Conservation (phyloP, 176 grass and related monocot species). For the Oryza glumipatula region DNA sequence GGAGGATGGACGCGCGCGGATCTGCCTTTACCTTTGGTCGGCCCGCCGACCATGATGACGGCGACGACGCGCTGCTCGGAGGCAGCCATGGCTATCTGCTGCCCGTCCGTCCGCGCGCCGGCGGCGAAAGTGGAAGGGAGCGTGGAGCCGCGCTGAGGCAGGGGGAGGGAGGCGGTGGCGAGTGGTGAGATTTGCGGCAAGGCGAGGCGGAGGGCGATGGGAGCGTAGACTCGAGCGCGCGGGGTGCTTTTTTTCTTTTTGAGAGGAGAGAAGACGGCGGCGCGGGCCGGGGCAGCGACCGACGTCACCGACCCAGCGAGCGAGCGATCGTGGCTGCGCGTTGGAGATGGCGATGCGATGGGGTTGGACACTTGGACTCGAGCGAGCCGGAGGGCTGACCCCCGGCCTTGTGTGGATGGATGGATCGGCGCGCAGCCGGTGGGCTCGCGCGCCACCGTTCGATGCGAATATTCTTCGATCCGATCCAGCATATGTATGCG, state of each 20-base stretch:
- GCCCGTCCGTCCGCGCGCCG: background rate
- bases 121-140: background rate
- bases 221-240: constrained; percentile 13
- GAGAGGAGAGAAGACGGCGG: background rate
- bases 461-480: background rate
- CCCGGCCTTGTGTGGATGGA: no score
- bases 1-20: constrained; percentile 30
- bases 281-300: background rate
- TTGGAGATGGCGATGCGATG: constrained; percentile 1
- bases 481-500: background rate
- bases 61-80: constrained; percentile 84
- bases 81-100: constrained; percentile 55
- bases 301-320: no score
- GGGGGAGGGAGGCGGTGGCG: background rate
- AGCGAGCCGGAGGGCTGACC: no score
- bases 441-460: background rate
- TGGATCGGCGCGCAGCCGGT: background rate
- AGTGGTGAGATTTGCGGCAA: constrained; percentile 37
- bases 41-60: constrained; percentile 98
- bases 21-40: constrained; percentile 79
- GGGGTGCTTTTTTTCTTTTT: background rate
- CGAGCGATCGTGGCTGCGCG: background rate
- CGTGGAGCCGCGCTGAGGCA: background rate
- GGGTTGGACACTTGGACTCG: background rate
- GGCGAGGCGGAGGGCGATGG: background rate